A percentile compares a stretch with the other conserved stretches of the same genome.
Evolutionary conservation across 2,329 filamentous ascomycete genomes (phyloP).

Genomic region (Diaporthe sp.): DNA sequence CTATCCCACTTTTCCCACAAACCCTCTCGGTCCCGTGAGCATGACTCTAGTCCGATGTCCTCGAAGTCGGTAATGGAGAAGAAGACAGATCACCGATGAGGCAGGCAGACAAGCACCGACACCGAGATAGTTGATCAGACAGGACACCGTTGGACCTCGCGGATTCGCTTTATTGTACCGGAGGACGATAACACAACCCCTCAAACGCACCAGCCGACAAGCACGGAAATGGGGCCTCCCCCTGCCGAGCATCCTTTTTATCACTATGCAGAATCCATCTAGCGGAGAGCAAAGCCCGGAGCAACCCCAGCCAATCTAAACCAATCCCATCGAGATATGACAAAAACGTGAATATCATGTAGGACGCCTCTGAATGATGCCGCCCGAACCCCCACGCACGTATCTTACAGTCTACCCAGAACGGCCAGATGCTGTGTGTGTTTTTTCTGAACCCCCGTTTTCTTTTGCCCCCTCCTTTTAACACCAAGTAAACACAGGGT

Average conservation of each 20-base stretch:
- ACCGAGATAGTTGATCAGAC: neutral
- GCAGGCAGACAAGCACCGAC: neutral
- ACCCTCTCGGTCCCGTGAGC: neutral
- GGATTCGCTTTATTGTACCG: neutral
- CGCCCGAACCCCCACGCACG: neutral
- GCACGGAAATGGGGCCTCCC: neutral
- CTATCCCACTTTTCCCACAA: neutral
- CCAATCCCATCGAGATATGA: constrained; percentile 19
- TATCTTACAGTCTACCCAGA: constrained; percentile 27
- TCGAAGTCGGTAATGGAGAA: neutral
- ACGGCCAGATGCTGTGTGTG: constrained; percentile 19
- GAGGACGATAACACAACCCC: neutral
- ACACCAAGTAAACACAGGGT: constrained; percentile 98
- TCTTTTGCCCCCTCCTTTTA: constrained; percentile 55
- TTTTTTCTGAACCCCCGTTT: neutral
- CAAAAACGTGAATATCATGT: constrained; percentile 11
- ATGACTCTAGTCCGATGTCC: neutral
- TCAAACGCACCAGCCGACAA: neutral
- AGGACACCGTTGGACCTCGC: neutral
- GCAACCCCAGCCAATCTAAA: constrained; percentile 11
- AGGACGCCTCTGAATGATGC: constrained; percentile 20
- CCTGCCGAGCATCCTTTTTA: neutral
- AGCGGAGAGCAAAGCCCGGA: neutral
- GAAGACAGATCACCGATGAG: neutral
- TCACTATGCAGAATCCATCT: constrained; percentile 16